These are phyloP conservation scores for Iris macrosiphon DNA, from an alignment of 106 monocot genomes.

Conservation along the genomic window DNA sequence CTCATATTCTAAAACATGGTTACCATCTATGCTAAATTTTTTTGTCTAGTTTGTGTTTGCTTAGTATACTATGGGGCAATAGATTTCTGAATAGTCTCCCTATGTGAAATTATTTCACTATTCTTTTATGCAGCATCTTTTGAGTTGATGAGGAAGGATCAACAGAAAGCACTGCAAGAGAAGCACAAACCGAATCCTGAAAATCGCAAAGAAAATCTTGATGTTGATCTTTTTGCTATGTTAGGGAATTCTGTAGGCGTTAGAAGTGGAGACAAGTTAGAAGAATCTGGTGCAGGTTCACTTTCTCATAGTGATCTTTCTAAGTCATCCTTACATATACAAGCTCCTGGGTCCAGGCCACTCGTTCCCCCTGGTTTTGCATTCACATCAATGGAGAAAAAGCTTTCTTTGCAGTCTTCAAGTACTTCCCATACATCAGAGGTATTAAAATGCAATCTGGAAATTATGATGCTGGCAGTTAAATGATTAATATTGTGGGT, in stretches of 20 bases:
- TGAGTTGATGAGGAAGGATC: constrained; percentile 89
- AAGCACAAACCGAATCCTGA: constrained; percentile 36
- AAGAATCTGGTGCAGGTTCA: constrained; percentile 11
- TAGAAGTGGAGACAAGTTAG: constrained; percentile 16
- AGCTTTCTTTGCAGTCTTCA: constrained; percentile 13
- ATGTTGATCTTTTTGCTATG: constrained; percentile 31
- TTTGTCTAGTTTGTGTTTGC: no score
- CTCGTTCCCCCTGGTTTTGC: constrained; percentile 79
- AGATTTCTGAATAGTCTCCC: not conserved
- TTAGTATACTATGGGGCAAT: no score
- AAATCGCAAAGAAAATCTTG: constrained; percentile 24
- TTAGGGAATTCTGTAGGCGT: constrained; percentile 26
- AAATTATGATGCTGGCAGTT: no score
- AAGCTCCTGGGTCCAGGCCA: constrained; percentile 53
- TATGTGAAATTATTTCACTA: not conserved
- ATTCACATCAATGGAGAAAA: constrained; percentile 35
- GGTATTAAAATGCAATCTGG: no score
- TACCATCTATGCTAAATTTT: not conserved
- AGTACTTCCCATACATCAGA: constrained; percentile 8
- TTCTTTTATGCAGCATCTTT: constrained; percentile 53
- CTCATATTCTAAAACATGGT: not conserved
- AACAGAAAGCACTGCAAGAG: constrained; percentile 61
- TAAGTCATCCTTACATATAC: constrained; percentile 17
- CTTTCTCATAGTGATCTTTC: constrained; percentile 2
- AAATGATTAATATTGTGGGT: no score